Evolutionary conservation across 2,329 filamentous ascomycete species (phyloP).

Genomic region (Beauveria sp.): DNA sequence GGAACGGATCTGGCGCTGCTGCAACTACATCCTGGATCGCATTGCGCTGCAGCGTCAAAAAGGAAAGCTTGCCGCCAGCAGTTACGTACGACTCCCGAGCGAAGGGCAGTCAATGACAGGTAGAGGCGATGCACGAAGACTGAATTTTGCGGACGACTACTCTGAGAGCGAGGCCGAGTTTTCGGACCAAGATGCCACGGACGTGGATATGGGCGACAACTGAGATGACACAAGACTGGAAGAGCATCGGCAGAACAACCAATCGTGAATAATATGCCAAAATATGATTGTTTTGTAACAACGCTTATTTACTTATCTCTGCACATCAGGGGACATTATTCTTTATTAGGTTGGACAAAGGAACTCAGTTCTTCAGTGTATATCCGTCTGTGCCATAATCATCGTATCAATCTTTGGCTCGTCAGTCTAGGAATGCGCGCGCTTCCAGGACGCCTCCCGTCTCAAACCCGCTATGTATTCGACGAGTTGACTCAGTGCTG

Average conservation of each 20-base stretch:
- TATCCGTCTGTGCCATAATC: neutral
- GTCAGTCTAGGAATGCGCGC: no score
- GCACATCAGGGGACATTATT: no score
- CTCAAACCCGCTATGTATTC: no score
- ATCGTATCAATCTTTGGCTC: neutral
- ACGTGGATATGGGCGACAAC: neutral
- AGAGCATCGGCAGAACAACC: no score
- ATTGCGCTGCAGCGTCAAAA: constrained; percentile 1
- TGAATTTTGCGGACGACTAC: constrained; percentile 4
- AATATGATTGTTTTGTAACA: no score
- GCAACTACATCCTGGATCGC: constrained; percentile 9
- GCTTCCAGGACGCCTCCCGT: no score
- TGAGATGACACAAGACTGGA: neutral
- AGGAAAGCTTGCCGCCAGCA: neutral
- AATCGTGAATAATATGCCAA: no score
- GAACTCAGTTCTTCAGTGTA: neutral
- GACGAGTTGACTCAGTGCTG: no score
- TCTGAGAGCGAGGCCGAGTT: constrained; percentile 10
- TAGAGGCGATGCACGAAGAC: neutral
- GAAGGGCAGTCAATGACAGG: neutral
- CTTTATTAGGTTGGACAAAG: neutral
- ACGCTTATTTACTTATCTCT: no score
- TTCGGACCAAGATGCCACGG: neutral
- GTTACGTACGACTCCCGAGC: neutral
- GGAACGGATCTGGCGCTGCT: constrained; percentile 13